These are phyloP conservation scores for Juglanconis sp. DNA, from an alignment of 2,329 filamentous ascomycete genomes.

Conservation along the genomic window DNA sequence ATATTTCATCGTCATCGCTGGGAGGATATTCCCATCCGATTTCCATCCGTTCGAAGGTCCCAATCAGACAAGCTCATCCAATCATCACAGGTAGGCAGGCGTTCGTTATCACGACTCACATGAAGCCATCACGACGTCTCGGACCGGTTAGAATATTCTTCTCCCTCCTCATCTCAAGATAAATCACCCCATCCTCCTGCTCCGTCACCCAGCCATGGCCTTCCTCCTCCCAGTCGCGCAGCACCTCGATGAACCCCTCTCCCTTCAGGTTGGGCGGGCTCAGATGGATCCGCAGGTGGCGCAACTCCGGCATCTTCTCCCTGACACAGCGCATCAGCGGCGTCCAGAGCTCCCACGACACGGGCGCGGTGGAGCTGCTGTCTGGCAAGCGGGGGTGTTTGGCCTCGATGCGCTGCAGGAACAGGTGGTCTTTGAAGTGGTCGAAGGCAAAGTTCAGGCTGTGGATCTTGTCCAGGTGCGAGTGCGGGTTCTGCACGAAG, in stretches of 20 bases:
- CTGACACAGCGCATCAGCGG: slow-evolving; percentile 13
- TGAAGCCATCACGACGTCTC: neutral
- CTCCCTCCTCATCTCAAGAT: slow-evolving; percentile 1
- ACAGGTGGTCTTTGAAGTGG: slow-evolving; percentile 24
- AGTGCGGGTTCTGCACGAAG: slow-evolving; percentile 21
- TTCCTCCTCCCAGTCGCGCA: slow-evolving; percentile 7
- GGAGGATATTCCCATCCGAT: too few relatives aligned
- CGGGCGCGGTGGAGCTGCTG: slow-evolving; percentile 4
- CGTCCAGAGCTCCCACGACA: slow-evolving; percentile 15
- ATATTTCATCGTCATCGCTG: too few relatives aligned
- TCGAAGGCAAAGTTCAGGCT: slow-evolving; percentile 22
- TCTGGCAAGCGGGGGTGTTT: slow-evolving; percentile 8
- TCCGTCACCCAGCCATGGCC: slow-evolving; percentile 10
- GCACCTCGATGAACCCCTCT: slow-evolving; percentile 5
- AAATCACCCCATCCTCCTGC: slow-evolving; percentile 5
- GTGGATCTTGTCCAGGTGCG: slow-evolving; percentile 16
- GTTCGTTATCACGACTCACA: neutral
- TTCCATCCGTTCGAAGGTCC: too few relatives aligned
- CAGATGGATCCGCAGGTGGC: slow-evolving; percentile 2
- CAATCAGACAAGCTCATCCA: too few relatives aligned
- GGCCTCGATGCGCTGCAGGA: slow-evolving; percentile 17
- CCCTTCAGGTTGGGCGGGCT: neutral
- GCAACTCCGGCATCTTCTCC: slow-evolving; percentile 12
- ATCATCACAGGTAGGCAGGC: too few relatives aligned
- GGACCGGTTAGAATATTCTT: neutral